Percentiles rank a stretch among this genome's conserved stretches.
These are phyloP conservation scores for Cryphonectria naterciae DNA, from an alignment of 2,329 filamentous ascomycete species.

Conservation along the genomic window DNA sequence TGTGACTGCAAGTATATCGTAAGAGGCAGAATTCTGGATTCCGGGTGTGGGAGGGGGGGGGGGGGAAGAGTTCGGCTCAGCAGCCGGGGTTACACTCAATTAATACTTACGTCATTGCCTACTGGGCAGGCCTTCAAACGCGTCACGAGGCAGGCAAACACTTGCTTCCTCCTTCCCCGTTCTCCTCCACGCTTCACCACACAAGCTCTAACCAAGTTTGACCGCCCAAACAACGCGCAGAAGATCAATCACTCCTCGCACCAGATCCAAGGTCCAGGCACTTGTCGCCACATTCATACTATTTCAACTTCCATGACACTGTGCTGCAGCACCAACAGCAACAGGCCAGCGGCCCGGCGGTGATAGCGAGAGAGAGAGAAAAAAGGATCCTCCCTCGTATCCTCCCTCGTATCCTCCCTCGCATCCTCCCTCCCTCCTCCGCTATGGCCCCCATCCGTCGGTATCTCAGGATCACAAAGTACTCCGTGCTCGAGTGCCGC, in stretches of 20 bases:
- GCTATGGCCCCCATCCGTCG: conserved; percentile 84
- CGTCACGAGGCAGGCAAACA: background rate
- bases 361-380: background rate
- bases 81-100: background rate
- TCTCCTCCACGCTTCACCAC: background rate
- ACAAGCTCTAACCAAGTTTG: background rate
- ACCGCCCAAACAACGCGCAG: background rate
- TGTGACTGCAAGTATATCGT: no score
- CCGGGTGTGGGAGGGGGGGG: no score
- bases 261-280: background rate
- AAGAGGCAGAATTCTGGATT: no score
- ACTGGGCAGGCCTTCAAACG: no score
- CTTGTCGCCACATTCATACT: background rate
- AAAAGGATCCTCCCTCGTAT: background rate
- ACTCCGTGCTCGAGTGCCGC: conserved; percentile 93
- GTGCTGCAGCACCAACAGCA: background rate
- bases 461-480: conserved; percentile 89
- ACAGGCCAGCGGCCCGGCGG: background rate
- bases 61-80: background rate
- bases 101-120: conserved; percentile 5
- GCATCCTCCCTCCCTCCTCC: background rate
- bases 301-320: background rate
- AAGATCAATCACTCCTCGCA: background rate
- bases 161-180: background rate
- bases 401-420: background rate